Base-by-base conservation (phyloP, 169 alveolate genomes). In the Eimeria acervulina region DNA sequence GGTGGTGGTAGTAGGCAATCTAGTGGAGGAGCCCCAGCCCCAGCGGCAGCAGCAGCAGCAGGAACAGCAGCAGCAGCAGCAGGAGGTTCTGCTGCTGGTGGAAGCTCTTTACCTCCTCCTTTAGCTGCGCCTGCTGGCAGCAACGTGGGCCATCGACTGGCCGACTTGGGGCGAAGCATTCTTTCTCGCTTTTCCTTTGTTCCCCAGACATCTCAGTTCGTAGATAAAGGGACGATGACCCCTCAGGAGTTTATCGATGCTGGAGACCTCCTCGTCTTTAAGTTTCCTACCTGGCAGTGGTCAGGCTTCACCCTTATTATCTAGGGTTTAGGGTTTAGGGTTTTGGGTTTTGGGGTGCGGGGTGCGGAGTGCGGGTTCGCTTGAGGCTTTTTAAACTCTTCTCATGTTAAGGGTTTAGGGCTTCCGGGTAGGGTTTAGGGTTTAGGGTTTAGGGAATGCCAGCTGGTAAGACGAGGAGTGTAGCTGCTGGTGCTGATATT, bases 241-340 rank as follows among this genome's bases (percentile, higher is more conserved):
- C 99, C 99, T 12, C 97, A 97, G 76, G 99, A 98, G 96, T 98
- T 97, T 84, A 96, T 98, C 8, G 76, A 96, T 61, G 98, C 99
- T 7, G 99, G 99, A 5, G 99, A 98, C 68, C 97, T 95, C 31
- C 96, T 98, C 51, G 96, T 95, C 1, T 96, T 90, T 84, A 97
- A 97, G 94, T 98, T 98, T 94, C 99, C 99, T 7, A 97, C 99
- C 1, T 98, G 99, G 99, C 97, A 97, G 96, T 98, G 99, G 98
- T 76, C 5, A 42, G 94, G 44, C 40, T 83, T n/a, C n/a, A n/a
- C n/a, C 7, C 55, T 47, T 7, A 47, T 47, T 47, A 47, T 47
- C 15, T 55, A 55, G 66, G 66, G 66, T 55, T 55, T 55, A 55
- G 26, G 55, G 55, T 47, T 55, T 55, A 19, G 66, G 66, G 66